These are phyloP conservation scores for Penicillium brevicompactum DNA, from an alignment of 2,329 filamentous ascomycete species.

Conservation along the genomic window DNA sequence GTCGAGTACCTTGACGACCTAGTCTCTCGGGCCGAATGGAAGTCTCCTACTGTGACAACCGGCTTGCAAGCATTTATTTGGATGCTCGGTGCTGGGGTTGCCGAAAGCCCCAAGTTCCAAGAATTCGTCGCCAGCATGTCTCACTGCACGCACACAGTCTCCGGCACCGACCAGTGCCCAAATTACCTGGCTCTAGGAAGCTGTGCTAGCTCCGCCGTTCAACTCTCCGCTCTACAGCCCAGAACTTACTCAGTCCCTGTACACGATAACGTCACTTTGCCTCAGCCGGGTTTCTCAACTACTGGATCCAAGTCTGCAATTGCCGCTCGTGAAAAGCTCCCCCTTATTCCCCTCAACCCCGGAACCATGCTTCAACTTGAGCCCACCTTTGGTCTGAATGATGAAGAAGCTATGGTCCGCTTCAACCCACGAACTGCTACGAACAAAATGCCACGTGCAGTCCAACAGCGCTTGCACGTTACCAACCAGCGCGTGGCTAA, in stretches of 20 bases:
- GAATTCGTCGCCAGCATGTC: constrained; percentile 68
- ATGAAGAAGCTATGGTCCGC: constrained; percentile 29
- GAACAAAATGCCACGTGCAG: constrained; percentile 30
- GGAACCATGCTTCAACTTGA: constrained; percentile 50
- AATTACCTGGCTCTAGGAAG: constrained; percentile 74
- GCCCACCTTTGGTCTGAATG: constrained; percentile 45
- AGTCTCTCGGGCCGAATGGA: constrained; percentile 72
- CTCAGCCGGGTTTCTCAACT: constrained; percentile 36
- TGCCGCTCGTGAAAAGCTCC: constrained; percentile 16
- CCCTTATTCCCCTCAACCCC: constrained; percentile 41
- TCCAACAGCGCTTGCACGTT: constrained; percentile 31
- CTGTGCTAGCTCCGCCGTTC: constrained; percentile 65
- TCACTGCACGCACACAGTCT: constrained; percentile 72
- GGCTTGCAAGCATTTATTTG: constrained; percentile 74
- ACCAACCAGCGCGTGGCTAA: constrained; percentile 32
- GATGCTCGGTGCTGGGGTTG: constrained; percentile 73
- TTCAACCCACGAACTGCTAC: constrained; percentile 28
- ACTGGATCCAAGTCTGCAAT: constrained; percentile 15
- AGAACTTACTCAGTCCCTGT: constrained; percentile 71
- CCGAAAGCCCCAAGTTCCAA: constrained; percentile 62
- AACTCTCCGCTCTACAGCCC: constrained; percentile 71
- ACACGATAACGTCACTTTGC: constrained; percentile 59
- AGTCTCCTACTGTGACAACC: constrained; percentile 63
- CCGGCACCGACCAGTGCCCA: constrained; percentile 71
- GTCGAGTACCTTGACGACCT: constrained; percentile 70